Base-by-base conservation (phyloP, 495 filamentous ascomycete genomes). In the Lophiotrema nucula region DNA sequence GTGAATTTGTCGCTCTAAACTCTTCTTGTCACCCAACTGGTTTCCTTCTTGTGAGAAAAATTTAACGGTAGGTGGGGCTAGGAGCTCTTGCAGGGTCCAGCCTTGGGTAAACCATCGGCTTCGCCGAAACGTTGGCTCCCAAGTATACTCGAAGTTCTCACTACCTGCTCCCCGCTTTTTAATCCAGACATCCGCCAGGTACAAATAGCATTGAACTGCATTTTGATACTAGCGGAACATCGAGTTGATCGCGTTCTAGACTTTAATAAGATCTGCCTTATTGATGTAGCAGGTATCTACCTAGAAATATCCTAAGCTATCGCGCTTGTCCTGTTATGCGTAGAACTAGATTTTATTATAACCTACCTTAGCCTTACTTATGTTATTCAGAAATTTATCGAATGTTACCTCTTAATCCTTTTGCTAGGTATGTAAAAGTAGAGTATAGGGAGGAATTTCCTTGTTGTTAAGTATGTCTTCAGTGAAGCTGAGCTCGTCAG, bases 241-340 rank as follows among this genome's bases (percentile, higher is more conserved):
- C 6, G 53, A 60, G 51, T 58, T 60, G 39, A 60, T 56, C 6
- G 56, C 56, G 4, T 56, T 19, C 49, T 13, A n/a, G 26, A 60
- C 22, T 38, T 60, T 53, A 23, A 23, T 21, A 19, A 10, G 3
- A 58, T 56, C 26, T 46, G 21, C 12, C 39, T 60, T 56, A 27
- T 58, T 37, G 48, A 58, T 58, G 27, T 51, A 58, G 37, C 48
- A 55, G n/a, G 55, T 58, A 28, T 58, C 56, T n/a, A 60, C 24
- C 56, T 53, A 60, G 23, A 54, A 54, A 21, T 54, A 54, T 45
- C 16, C 35, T 16, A 54, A 45, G 23, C 38, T 37, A 28, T 54
- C 50, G 10, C 37, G 15, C 16, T 21, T 16, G 22, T 37, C 50
- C 38, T 54, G 50, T 45, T 45, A 4, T 45, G 8, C 50, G 23